phyloP scores from a whole-genome alignment of 75 land plant species.

The Gnetum montanum region DNA sequence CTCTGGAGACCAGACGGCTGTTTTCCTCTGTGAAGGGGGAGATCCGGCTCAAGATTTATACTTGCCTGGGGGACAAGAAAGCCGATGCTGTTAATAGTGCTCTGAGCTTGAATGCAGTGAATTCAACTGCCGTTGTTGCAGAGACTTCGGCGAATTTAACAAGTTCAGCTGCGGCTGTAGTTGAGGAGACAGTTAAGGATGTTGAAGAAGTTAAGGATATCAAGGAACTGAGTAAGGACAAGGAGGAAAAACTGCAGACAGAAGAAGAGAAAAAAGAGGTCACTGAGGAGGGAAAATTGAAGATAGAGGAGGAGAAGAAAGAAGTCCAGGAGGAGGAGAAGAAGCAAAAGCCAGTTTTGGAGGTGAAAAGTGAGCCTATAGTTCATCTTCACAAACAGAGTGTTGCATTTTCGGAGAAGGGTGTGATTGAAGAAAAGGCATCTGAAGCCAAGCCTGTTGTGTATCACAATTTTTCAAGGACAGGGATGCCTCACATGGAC shows the following conservation, averaged over 20 bases:
- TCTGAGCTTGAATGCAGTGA: no score
- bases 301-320: conserved; percentile 8
- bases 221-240: neutral
- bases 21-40: conserved; percentile 58
- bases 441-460: conserved; percentile 11
- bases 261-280: conserved; percentile 8
- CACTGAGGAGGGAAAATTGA: neutral
- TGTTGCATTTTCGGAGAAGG: neutral
- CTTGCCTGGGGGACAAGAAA: neutral
- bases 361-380: conserved; percentile 3
- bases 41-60: conserved; percentile 44
- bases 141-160: neutral
- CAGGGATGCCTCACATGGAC: conserved; percentile 6
- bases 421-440: neutral
- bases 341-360: conserved; percentile 6
- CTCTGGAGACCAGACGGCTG: conserved; percentile 41
- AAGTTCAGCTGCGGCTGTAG: neutral
- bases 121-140: no score
- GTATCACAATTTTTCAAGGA: neutral
- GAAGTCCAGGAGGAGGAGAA: conserved; percentile 9
- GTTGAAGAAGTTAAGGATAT: conserved; percentile 1
- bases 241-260: neutral
- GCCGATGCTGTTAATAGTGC: no score
- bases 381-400: conserved; percentile 2
- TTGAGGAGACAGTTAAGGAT: no score